Conservation (phyloP, 371 early-diverging fungal species). For the Choanephora cucurbitarum region DNA sequence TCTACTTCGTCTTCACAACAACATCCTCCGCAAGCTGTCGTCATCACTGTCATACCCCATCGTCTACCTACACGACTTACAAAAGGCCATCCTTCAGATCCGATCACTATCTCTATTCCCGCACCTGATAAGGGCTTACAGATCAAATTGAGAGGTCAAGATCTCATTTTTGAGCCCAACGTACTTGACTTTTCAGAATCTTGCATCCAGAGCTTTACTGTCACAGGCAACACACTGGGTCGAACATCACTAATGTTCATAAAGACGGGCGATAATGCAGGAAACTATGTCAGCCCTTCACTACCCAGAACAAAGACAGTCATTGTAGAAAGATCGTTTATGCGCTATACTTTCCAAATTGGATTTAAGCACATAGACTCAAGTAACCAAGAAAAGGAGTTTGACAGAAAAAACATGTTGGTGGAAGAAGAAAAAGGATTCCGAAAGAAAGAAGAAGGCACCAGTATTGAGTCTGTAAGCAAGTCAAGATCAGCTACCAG, state of each 20-base stretch:
- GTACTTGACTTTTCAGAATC: constrained; percentile 59
- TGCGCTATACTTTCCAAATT: constrained; percentile 70
- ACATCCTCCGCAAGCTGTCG: constrained; percentile 31
- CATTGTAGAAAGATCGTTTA: constrained; percentile 68
- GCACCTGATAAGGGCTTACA: constrained; percentile 61
- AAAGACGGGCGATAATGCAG: constrained; percentile 58
- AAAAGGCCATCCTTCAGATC: constrained; percentile 56
- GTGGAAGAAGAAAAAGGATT: constrained; percentile 10
- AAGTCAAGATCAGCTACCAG: constrained; percentile 1
- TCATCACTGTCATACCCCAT: constrained; percentile 44
- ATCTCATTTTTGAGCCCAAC: constrained; percentile 61
- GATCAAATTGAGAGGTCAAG: constrained; percentile 64
- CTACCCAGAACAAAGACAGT: constrained; percentile 62
- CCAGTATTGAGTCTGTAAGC: neutral
- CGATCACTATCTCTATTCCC: constrained; percentile 65
- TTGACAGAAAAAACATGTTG: constrained; percentile 13
- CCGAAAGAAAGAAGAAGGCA: constrained; percentile 6
- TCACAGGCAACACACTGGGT: constrained; percentile 65
- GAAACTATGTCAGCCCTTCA: constrained; percentile 55
- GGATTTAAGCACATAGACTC: constrained; percentile 44
- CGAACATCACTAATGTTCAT: constrained; percentile 68
- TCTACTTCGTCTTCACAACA: constrained; percentile 21
- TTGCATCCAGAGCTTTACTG: constrained; percentile 60
- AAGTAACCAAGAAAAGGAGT: neutral
- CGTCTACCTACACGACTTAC: constrained; percentile 66